Evolutionary conservation across 495 filamentous ascomycete species (phyloP).

Genomic region (Aspergillus panamensis): DNA sequence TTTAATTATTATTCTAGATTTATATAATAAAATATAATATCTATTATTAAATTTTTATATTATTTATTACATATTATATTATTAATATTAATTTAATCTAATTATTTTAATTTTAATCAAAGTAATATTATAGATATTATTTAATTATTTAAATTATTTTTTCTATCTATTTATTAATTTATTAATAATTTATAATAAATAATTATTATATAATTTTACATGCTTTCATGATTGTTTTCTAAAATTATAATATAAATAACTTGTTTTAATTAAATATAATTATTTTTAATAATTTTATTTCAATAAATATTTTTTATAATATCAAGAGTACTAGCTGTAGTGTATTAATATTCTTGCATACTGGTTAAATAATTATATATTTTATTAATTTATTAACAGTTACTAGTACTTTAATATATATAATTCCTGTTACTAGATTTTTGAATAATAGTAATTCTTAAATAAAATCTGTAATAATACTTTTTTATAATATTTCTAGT

Average conservation of each 20-base stretch:
- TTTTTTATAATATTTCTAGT: constrained; percentile 6
- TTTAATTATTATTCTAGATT: constrained; percentile 3
- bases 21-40: constrained; percentile 7
- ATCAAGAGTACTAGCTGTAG: not conserved
- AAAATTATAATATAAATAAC: constrained; percentile 2
- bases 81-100: constrained; percentile 3
- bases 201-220: not conserved
- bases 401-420: constrained; percentile 4
- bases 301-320: constrained; percentile 2
- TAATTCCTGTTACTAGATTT: constrained; percentile 6
- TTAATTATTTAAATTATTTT: constrained; percentile 7
- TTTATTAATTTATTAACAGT: constrained; percentile 4
- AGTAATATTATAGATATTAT: constrained; percentile 4
- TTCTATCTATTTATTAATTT: constrained; percentile 4
- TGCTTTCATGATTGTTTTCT: constrained; percentile 1
- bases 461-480: not conserved
- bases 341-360: not conserved
- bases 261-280: constrained; percentile 2
- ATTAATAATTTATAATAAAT: constrained; percentile 1
- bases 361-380: constrained; percentile 9
- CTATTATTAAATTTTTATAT: constrained; percentile 1
- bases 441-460: not conserved
- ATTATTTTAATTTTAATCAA: constrained; percentile 7
- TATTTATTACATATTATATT: constrained; percentile 6
- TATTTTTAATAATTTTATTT: constrained; percentile 1